Percentiles rank a stretch among this genome's conserved stretches.
Conservation (phyloP, 2,329 filamentous ascomycete genomes). For the Colletotrichum australisinense region DNA sequence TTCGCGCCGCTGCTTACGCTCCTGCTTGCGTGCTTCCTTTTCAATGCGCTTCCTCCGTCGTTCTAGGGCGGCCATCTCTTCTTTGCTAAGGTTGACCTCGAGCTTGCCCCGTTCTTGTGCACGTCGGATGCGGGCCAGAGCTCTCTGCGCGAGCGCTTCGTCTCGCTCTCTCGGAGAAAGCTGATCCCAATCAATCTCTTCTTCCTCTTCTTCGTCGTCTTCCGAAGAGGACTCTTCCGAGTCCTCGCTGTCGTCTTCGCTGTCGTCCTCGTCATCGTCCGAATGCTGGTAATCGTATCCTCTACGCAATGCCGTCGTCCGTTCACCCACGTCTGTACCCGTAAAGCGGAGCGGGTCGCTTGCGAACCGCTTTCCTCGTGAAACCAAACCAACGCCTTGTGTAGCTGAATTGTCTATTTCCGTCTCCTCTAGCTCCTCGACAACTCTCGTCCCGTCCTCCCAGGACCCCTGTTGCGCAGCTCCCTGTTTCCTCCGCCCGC, state of each 20-base stretch:
- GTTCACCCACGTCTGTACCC: conserved; percentile 66
- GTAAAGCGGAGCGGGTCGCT: conserved; percentile 73
- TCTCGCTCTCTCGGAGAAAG: conserved; percentile 74
- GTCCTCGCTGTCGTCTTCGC: conserved; percentile 49
- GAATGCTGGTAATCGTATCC: conserved; percentile 49
- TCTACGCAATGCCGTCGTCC: conserved; percentile 51
- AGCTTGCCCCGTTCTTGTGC: conserved; percentile 81
- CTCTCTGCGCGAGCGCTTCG: conserved; percentile 80
- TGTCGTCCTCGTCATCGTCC: conserved; percentile 53
- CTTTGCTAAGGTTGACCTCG: conserved; percentile 83
- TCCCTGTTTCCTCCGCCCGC: conserved; percentile 73
- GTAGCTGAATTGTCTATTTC: conserved; percentile 66
- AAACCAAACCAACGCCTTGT: conserved; percentile 64
- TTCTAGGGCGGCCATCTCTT: conserved; percentile 85
- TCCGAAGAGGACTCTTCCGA: conserved; percentile 47
- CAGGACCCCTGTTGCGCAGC: conserved; percentile 51
- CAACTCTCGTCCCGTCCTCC: conserved; percentile 59
- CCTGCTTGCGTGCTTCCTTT: conserved; percentile 53
- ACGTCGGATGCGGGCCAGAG: conserved; percentile 81
- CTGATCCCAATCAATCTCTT: conserved; percentile 60
- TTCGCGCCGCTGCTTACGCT: conserved; percentile 52
- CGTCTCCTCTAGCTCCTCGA: conserved; percentile 74
- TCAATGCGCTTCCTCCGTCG: conserved; percentile 71
- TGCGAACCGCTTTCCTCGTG: conserved; percentile 60
- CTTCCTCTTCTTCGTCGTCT: conserved; percentile 57